A percentile compares a stretch with the other conserved stretches of the same genome.
Evolutionary conservation across 441 rosid species (phyloP).

Genomic region (Eruca vesicaria): DNA sequence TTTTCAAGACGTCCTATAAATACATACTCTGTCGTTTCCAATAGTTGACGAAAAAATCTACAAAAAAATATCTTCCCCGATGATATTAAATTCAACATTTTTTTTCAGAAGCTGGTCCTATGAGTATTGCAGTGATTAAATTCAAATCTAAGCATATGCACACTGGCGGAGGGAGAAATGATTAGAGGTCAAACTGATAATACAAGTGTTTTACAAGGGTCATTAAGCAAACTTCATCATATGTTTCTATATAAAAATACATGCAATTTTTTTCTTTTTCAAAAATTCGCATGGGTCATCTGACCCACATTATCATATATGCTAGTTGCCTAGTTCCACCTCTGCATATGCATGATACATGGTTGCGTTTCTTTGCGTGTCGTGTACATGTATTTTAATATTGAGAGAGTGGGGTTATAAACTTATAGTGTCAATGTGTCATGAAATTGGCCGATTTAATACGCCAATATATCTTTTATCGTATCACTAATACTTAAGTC

Average conservation of each 20-base stretch:
- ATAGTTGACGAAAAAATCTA: not conserved
- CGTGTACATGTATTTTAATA: not conserved
- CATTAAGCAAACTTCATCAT: no score
- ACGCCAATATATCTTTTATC: not conserved
- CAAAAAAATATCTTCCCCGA: not conserved
- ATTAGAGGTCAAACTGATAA: no score
- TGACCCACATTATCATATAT: no score
- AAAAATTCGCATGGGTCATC: no score
- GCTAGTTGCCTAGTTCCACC: no score
- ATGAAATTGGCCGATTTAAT: not conserved
- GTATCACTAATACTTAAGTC: not conserved
- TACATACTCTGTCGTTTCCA: not conserved
- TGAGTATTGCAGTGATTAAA: not conserved
- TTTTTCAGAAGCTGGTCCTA: conserved; percentile 24
- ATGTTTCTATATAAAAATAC: no score
- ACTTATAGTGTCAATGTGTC: not conserved
- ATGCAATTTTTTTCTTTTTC: no score
- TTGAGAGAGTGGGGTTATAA: not conserved
- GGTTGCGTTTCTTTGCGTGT: conserved; percentile 10
- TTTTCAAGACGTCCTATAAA: not conserved
- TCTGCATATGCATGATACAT: conserved; percentile 6
- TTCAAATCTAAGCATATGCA: conserved; percentile 2
- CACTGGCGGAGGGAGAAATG: no score
- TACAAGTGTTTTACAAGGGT: no score
- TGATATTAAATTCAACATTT: not conserved